Evolutionary conservation across 2,329 filamentous ascomycete species (phyloP).

Genomic region (Drechslerella coelobrocha): DNA sequence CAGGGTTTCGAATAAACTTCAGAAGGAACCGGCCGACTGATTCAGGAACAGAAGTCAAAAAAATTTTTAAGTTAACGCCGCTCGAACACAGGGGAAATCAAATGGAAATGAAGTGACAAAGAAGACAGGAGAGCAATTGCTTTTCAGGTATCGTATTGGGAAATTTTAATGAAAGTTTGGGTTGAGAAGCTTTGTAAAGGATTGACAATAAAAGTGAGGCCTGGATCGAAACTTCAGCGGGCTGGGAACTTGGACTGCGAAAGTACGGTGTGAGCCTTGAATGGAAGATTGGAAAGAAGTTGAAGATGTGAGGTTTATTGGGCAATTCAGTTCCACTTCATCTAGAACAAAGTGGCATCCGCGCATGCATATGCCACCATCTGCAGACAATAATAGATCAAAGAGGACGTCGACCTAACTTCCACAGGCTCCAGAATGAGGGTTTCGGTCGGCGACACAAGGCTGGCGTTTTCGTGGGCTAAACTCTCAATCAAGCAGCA

Average conservation of each 20-base stretch:
- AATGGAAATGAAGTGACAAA: background rate
- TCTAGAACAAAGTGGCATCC: constrained; percentile 24
- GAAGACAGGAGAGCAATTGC: background rate
- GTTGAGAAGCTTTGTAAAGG: background rate
- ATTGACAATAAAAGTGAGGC: background rate
- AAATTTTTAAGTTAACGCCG: constrained; percentile 21
- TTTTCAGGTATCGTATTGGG: background rate
- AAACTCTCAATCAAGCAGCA: constrained; percentile 18
- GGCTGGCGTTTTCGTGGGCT: constrained; percentile 38
- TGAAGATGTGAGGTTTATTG: constrained; percentile 29
- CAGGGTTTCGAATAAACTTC: constrained; percentile 41
- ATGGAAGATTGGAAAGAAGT: constrained; percentile 2
- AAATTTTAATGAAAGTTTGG: background rate
- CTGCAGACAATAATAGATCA: constrained; percentile 11
- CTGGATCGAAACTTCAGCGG: background rate
- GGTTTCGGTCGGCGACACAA: constrained; percentile 30
- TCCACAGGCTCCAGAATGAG: constrained; percentile 6
- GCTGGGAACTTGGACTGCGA: background rate
- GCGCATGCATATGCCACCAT: constrained; percentile 27
- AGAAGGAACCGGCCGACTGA: constrained; percentile 49
- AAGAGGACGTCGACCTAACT: background rate
- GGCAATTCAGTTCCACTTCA: constrained; percentile 6
- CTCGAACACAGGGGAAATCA: constrained; percentile 14
- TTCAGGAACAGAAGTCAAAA: constrained; percentile 29
- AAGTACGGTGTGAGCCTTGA: background rate